Conservation (phyloP, 331 rosid genomes). For the Malus hybrid region DNA sequence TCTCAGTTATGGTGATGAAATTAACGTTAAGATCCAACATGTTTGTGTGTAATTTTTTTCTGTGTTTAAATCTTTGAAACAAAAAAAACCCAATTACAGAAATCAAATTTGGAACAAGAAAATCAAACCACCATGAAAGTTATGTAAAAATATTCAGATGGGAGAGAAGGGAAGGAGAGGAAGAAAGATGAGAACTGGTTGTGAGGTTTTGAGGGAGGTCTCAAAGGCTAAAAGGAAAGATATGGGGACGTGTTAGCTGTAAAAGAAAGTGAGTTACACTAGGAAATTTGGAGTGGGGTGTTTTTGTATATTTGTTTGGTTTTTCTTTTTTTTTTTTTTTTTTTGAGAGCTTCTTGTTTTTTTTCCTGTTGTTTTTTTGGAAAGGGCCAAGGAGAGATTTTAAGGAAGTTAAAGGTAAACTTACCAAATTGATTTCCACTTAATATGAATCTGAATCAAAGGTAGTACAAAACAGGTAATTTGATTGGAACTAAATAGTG, state of each 20-base stretch:
- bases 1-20: not conserved
- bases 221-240: constrained; percentile 14
- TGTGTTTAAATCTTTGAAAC: not conserved
- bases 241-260: constrained; percentile 22
- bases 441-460: not conserved
- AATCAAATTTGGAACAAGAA: not conserved
- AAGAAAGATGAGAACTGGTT: not conserved
- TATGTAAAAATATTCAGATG: not conserved
- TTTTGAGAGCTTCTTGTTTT: not conserved
- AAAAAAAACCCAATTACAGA: not conserved
- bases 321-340: not conserved
- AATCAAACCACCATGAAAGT: not conserved
- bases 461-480: not conserved
- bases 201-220: not conserved
- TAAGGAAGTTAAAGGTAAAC: not conserved
- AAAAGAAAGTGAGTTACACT: constrained; percentile 6
- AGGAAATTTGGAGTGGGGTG: constrained; percentile 8
- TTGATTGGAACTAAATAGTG: not conserved
- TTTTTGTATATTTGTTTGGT: not conserved
- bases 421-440: not conserved
- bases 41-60: not conserved
- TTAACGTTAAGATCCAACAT: constrained; percentile 55
- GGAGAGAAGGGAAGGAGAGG: constrained; percentile 10
- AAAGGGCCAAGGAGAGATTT: not conserved
- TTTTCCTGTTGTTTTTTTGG: not conserved